These are phyloP conservation scores for Posidonia australis DNA, from an alignment of 106 monocot species.

Conservation along the genomic window DNA sequence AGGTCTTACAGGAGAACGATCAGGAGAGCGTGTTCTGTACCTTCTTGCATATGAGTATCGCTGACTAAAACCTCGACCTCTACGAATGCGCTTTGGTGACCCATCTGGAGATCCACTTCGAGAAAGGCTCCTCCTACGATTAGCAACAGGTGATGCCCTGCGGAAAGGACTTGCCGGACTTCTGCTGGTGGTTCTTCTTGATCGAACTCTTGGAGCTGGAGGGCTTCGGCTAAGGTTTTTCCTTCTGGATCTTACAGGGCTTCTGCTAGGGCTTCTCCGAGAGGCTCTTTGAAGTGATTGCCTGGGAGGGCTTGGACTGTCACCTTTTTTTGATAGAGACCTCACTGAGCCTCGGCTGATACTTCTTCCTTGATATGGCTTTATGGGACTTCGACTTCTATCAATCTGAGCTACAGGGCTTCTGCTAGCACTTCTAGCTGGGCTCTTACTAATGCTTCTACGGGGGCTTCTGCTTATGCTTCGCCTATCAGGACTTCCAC, in stretches of 20 bases:
- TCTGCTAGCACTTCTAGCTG: conserved; percentile 15
- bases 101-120: conserved; percentile 81
- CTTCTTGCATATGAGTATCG: conserved; percentile 72
- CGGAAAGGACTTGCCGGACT: conserved; percentile 31
- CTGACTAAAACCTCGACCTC: conserved; percentile 85
- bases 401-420: conserved; percentile 17
- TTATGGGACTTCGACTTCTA: conserved; percentile 14
- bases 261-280: conserved; percentile 15
- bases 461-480: conserved; percentile 30
- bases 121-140: conserved; percentile 39
- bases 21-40: conserved; percentile 78
- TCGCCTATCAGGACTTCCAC: conserved; percentile 12
- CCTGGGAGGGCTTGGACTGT: conserved; percentile 26
- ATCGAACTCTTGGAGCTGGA: conserved; percentile 6
- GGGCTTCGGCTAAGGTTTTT: conserved; percentile 13
- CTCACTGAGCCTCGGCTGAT: conserved; percentile 16
- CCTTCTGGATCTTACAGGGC: conserved; percentile 11
- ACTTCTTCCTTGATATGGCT: conserved; percentile 16
- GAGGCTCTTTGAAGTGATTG: conserved; percentile 11
- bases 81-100: conserved; percentile 68
- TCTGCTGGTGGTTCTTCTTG: conserved; percentile 34
- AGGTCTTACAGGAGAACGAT: conserved; percentile 60
- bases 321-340: conserved; percentile 12
- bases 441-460: conserved; percentile 6
- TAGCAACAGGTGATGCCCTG: conserved; percentile 29